Base-by-base conservation (phyloP, 2,329 filamentous ascomycete genomes). In the Huntiella moniliformis region DNA sequence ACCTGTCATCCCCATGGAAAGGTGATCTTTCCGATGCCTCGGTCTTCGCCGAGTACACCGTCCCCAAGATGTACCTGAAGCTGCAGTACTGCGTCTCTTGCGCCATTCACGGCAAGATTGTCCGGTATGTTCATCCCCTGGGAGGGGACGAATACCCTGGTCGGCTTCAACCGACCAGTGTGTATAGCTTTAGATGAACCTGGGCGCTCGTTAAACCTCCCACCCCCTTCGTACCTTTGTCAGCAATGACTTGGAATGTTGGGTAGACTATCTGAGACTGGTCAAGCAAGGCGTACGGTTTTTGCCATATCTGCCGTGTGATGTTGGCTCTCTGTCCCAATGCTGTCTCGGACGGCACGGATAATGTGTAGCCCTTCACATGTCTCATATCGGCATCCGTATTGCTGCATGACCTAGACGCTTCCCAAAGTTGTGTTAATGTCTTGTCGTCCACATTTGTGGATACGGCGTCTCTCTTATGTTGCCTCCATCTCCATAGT, bases 41-140 rank as follows among this genome's bases (percentile, higher is more conserved):
- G 63, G 91, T 98, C 70, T 98, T 96, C 73, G 69, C 82, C 63
- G 91, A 98, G 75, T 98, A 98, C 78, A 87, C 86, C 60, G 88
- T 98, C 63, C 91, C 91, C 72, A 98, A 98, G 84, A 98, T 98
- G 92, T 98, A 98, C 84, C 77, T 98, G 73, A 98, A 98, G 82
- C 82, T 98, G 68, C 91, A 98, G 77, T 98, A 98, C 85, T 98
- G 91, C 70, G 91, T 98, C 65, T 96, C 88, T 70, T 98, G 91
- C 73, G 91, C 91, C 64, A 98, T 98, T 58, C 91, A 98, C 78
- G 91, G 91, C 78, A 98, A 98, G 83, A 98, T 98, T 69, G 92
- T 98, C 71, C 88, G 91, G 88, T 96, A 91, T 70, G 87, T 77
- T 67, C 66, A 66, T 70, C 62, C 63, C 62, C 40, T 55, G 60